Conservation (phyloP, 1,284 basidiomycete genomes). For the Fomitopsis betulina region DNA sequence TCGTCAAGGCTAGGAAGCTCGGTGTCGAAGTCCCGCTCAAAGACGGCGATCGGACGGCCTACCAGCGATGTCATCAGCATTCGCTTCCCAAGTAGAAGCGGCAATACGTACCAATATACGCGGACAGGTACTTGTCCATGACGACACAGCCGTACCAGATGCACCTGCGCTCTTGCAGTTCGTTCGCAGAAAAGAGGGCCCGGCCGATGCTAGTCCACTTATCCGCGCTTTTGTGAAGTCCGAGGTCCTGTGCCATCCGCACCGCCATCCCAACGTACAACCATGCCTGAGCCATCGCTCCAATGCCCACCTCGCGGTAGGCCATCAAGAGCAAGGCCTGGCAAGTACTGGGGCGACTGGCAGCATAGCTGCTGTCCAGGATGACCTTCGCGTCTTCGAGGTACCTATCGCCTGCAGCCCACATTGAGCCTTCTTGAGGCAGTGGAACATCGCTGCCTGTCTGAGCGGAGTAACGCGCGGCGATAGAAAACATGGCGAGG, state of each 20-base stretch:
- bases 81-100: neutral
- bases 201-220: constrained; percentile 61
- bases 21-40: constrained; percentile 79
- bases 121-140: constrained; percentile 78
- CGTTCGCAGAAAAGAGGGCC: constrained; percentile 55
- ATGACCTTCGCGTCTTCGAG: constrained; percentile 65
- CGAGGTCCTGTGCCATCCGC: constrained; percentile 83
- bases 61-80: neutral
- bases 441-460: constrained; percentile 29
- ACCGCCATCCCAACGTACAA: constrained; percentile 76
- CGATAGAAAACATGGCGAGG: constrained; percentile 74
- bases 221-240: constrained; percentile 79
- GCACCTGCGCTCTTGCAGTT: constrained; percentile 69
- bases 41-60: constrained; percentile 74
- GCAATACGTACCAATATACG: constrained; percentile 61
- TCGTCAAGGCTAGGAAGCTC: constrained; percentile 62
- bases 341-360: constrained; percentile 62
- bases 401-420: constrained; percentile 77
- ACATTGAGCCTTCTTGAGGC: constrained; percentile 61
- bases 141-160: constrained; percentile 82
- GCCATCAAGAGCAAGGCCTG: constrained; percentile 78
- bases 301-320: constrained; percentile 81
- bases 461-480: constrained; percentile 56
- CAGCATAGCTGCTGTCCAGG: constrained; percentile 63
- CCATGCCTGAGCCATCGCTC: constrained; percentile 86